Conservation (phyloP, 2,329 filamentous ascomycete species). For the Nothopassalora personata region DNA sequence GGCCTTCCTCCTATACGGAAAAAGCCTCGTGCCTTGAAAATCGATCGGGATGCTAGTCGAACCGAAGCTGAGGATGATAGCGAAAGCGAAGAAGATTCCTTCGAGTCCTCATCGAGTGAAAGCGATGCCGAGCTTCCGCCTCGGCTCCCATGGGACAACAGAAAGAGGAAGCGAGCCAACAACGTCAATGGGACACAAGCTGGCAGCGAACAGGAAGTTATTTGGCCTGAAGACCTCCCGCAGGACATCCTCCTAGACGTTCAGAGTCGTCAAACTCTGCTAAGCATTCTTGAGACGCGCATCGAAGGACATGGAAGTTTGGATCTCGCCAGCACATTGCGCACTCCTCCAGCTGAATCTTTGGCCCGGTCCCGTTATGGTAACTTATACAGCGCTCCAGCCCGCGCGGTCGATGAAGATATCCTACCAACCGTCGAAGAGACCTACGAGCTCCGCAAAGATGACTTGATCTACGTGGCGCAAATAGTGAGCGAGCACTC, state of each 20-base stretch:
- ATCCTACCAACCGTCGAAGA: slow-evolving; percentile 10
- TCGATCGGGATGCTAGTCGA: slow-evolving; percentile 7
- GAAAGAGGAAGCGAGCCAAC: slow-evolving; percentile 24
- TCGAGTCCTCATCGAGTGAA: slow-evolving; percentile 18
- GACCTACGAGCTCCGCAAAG: slow-evolving; percentile 20
- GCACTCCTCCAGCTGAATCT: neutral
- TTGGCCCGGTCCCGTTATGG: neutral
- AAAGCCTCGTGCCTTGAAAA: slow-evolving; percentile 3
- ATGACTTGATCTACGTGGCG: slow-evolving; percentile 31
- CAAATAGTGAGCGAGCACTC: slow-evolving; percentile 34
- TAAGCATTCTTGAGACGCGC: neutral
- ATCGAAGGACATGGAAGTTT: neutral
- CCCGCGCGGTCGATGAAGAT: neutral
- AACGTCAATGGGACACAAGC: neutral
- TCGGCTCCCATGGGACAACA: slow-evolving; percentile 22
- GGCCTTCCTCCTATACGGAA: slow-evolving; percentile 9
- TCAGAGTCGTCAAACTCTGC: neutral
- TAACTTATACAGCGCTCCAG: neutral
- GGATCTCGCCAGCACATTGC: neutral
- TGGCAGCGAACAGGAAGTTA: neutral
- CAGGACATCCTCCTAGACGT: neutral
- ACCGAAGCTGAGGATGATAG: slow-evolving; percentile 11
- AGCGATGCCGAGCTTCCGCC: slow-evolving; percentile 21
- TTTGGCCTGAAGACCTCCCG: neutral
- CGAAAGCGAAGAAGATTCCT: slow-evolving; percentile 28